Percentiles rank a stretch among this genome's conserved stretches.
phyloP scores from a whole-genome alignment of 129 eudicot genomes.

The Artemisia argyi region DNA sequence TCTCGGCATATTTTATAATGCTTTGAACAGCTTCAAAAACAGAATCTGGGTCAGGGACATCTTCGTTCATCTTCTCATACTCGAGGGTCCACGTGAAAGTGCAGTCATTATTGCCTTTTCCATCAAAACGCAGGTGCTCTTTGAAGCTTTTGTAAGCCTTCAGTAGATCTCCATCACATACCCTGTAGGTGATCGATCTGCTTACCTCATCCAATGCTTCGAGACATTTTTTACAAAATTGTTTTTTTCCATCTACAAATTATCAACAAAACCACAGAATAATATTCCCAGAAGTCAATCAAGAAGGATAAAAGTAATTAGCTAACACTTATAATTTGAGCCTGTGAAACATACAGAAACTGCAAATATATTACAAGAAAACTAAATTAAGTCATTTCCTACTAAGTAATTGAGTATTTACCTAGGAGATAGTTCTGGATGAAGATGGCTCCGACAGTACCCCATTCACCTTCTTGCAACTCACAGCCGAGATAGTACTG shows the following conservation, averaged over 20 bases:
- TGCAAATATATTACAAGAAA: background rate
- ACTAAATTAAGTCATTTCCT: background rate
- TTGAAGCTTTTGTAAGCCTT: constrained; percentile 19
- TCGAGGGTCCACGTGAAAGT: constrained; percentile 7
- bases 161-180: constrained; percentile 12
- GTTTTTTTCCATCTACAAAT: constrained; percentile 19
- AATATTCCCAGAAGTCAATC: background rate
- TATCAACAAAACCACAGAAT: background rate
- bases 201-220: constrained; percentile 10
- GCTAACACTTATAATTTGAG: background rate
- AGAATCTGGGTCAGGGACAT: constrained; percentile 7
- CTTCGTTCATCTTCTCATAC: constrained; percentile 24
- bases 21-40: constrained; percentile 8
- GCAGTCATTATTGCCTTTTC: background rate
- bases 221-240: background rate
- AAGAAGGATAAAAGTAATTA: no score
- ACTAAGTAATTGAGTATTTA: background rate
- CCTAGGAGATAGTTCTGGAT: constrained; percentile 29
- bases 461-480: constrained; percentile 25
- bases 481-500: constrained; percentile 17
- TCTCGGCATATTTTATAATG: background rate
- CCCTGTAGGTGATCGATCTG: background rate
- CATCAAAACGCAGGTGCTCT: background rate
- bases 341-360: background rate
- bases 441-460: constrained; percentile 27